Conservation (phyloP, 345 rosid species). For the Gossypium stocksii region DNA sequence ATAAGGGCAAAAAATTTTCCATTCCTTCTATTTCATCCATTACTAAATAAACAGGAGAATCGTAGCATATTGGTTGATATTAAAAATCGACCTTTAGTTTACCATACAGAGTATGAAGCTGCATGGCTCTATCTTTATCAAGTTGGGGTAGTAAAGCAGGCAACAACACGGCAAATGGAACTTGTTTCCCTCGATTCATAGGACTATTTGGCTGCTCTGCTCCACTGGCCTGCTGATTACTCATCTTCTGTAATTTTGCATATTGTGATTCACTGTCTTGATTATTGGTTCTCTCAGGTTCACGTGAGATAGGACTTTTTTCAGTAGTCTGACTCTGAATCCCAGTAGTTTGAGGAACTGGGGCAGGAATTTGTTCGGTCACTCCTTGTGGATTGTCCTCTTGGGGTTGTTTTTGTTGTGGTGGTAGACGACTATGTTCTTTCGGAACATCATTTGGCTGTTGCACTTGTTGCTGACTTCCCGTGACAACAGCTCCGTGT, state of each 20-base stretch:
- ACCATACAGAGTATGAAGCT: constrained; percentile 66
- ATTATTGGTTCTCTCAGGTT: constrained; percentile 40
- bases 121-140: constrained; percentile 90
- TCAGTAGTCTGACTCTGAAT: constrained; percentile 49
- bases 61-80: constrained; percentile 1
- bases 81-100: constrained; percentile 50
- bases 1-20: background rate
- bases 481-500: constrained; percentile 35
- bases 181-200: constrained; percentile 52
- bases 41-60: constrained; percentile 19
- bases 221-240: constrained; percentile 56
- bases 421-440: constrained; percentile 31
- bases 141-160: constrained; percentile 80
- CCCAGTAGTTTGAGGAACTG: constrained; percentile 48
- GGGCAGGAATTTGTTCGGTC: constrained; percentile 40
- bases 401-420: constrained; percentile 51
- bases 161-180: constrained; percentile 74
- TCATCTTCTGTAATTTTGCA: constrained; percentile 53
- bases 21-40: background rate
- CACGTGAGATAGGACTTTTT: constrained; percentile 39
- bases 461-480: constrained; percentile 43
- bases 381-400: constrained; percentile 42
- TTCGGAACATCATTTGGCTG: constrained; percentile 34
- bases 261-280: constrained; percentile 58
- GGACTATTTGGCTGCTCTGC: constrained; percentile 46